These are phyloP conservation scores for Colletotrichum sp. DNA, from an alignment of 2,329 filamentous ascomycete species.

Conservation along the genomic window DNA sequence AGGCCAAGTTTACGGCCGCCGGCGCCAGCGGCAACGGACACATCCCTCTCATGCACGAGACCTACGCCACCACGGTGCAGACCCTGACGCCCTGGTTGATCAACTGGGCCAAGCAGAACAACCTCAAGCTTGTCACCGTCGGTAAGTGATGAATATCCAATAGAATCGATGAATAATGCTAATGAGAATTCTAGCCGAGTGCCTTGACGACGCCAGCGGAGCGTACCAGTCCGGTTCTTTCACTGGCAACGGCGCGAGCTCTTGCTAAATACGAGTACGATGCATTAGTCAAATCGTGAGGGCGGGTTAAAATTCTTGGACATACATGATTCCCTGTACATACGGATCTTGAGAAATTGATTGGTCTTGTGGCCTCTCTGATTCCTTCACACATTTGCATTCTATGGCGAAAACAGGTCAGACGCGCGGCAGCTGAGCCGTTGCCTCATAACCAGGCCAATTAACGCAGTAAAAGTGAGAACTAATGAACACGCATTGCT, in stretches of 20 bases:
- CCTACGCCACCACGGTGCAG: conserved; percentile 52
- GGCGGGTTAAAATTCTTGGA: neutral
- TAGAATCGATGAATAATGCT: neutral
- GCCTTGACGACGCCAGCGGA: conserved; percentile 43
- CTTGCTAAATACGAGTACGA: conserved; percentile 27
- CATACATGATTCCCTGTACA: conserved; percentile 8
- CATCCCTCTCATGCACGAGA: conserved; percentile 64
- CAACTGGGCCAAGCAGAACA: conserved; percentile 54
- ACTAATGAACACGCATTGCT: too few relatives aligned
- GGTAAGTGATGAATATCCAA: conserved; percentile 37
- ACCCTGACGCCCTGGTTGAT: conserved; percentile 55
- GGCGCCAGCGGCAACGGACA: conserved; percentile 51
- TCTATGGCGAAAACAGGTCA: neutral
- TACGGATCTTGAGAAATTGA: neutral
- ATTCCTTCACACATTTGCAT: neutral
- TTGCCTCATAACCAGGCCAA: neutral
- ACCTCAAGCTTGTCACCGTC: conserved; percentile 54
- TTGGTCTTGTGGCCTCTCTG: neutral
- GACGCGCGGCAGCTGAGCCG: fast-evolving
- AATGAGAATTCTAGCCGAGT: conserved; percentile 37
- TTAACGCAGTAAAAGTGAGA: neutral
- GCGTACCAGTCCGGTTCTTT: conserved; percentile 46
- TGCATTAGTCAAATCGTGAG: neutral
- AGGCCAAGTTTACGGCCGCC: conserved; percentile 54
- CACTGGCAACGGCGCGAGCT: conserved; percentile 34